phyloP scores from a whole-genome alignment of 805 yeast genomes.

The Pichia insulana region DNA sequence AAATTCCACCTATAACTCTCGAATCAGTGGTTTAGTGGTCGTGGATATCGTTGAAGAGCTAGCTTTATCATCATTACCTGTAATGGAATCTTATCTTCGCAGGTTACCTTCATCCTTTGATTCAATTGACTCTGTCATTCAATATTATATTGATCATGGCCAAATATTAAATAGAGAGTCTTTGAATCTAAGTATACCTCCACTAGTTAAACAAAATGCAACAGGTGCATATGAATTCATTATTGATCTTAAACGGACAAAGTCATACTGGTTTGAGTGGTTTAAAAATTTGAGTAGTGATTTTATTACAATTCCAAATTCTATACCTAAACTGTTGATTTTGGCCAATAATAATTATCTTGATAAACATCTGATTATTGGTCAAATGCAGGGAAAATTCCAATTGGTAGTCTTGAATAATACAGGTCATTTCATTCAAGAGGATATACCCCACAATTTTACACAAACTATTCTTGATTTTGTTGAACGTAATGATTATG shows the following conservation, averaged over 20 bases:
- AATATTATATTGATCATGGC: slow-evolving; percentile 66
- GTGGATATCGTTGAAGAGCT: slow-evolving; percentile 93
- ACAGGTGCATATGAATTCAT: slow-evolving; percentile 40
- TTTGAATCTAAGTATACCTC: slow-evolving; percentile 75
- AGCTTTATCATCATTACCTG: slow-evolving; percentile 58
- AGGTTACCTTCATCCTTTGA: slow-evolving; percentile 57
- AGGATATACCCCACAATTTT: slow-evolving; percentile 69
- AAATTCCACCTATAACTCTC: slow-evolving; percentile 1
- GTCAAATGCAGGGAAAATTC: slow-evolving; percentile 97
- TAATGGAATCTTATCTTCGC: slow-evolving; percentile 59
- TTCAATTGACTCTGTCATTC: slow-evolving; percentile 50
- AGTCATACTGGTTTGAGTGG: slow-evolving; percentile 77
- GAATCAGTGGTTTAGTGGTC: slow-evolving; percentile 52
- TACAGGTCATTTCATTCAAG: slow-evolving; percentile 93
- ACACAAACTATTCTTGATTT: slow-evolving; percentile 47
- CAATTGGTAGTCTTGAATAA: slow-evolving; percentile 74
- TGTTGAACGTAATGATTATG: slow-evolving; percentile 36
- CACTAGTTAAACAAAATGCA: slow-evolving; percentile 33
- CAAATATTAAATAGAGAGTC: slow-evolving; percentile 49
- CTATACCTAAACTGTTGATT: slow-evolving; percentile 58
- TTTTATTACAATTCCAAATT: slow-evolving; percentile 31
- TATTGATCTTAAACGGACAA: slow-evolving; percentile 52
- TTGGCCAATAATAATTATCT: slow-evolving; percentile 85
- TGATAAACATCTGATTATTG: slow-evolving; percentile 79
- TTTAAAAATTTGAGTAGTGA: slow-evolving; percentile 55